Evolutionary conservation across 768 basidiomycete species (phyloP), one percentile per base, ranked within the genome.

Genomic region (Amanita muscaria): DNA sequence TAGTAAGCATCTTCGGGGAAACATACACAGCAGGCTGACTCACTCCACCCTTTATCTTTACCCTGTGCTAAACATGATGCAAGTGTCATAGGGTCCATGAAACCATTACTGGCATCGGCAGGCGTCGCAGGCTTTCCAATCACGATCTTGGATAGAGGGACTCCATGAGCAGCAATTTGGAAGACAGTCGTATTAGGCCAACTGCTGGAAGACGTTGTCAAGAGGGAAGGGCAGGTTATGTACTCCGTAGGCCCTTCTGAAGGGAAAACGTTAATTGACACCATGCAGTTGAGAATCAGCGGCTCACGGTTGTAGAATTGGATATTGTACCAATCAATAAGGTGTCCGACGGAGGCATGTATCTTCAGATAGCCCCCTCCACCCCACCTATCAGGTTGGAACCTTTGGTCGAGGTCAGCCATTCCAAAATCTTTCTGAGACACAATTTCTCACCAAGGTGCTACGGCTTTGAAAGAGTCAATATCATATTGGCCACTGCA

Each of bases 291-390:
- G 4, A 3, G 29, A 3, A 15, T 41, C 15, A 7, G 14, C 27
- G 3, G 48, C 58, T 45, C 32, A 62, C 60, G 64, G 42, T 65
- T 64, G 33, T 65, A 65, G 50, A 62, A 65, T 58, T 63, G 40
- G 60, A 53, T 82, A 47, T 76, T 74, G 53, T 74, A 80, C 73
- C 79, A 84, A 58, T 83, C 81, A 53, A 83, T 83, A 16, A 73
- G 58, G 49, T 56, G 63, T 5, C 80, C 80, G 14, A 79, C 76
- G 4, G 60, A 51, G 36, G 64, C 42, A 55, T 82, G 66, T 15
- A 84, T 71, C 42, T 64, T 66, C 21, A 75, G 61, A 53, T 82
- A 82, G 9, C 71, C 80, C 25, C 78, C 79, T 16, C 65, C 68
- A n/a, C 60, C 61, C 60, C 62, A 74, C 34, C 47, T 55, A 25